These are phyloP conservation scores for Leccinum barrowsii DNA, from an alignment of 768 basidiomycete species.

Conservation along the genomic window DNA sequence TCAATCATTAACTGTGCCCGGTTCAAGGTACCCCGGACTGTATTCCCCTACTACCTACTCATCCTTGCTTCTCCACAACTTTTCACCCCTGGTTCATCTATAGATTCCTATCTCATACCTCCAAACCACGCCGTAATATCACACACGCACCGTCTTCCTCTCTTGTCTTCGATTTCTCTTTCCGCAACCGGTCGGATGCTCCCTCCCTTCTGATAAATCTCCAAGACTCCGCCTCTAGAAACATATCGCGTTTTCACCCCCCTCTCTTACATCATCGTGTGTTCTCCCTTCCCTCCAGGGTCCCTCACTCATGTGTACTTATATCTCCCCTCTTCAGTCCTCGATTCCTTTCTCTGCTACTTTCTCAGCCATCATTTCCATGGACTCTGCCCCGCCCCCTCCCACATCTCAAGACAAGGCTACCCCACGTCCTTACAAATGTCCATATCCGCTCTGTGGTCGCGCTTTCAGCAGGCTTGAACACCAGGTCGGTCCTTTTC, in stretches of 20 bases:
- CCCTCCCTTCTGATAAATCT: conserved; percentile 20
- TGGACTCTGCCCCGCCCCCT: conserved; percentile 19
- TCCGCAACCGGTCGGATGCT: conserved; percentile 19
- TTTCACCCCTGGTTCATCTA: conserved; percentile 18
- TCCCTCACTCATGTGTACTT: conserved; percentile 25
- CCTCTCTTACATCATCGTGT: conserved; percentile 19
- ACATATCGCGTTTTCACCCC: conserved; percentile 15
- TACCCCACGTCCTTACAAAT: conserved; percentile 85
- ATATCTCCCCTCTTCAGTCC: conserved; percentile 25
- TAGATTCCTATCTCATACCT: conserved; percentile 26
- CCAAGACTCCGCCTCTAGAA: conserved; percentile 13
- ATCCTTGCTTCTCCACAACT: conserved; percentile 17
- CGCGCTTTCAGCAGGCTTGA: conserved; percentile 96
- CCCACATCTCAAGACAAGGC: conserved; percentile 35
- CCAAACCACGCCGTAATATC: conserved; percentile 24
- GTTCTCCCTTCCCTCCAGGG: conserved; percentile 17
- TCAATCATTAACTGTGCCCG: conserved; percentile 24
- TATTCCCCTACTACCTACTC: conserved; percentile 15
- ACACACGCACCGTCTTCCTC: conserved; percentile 20
- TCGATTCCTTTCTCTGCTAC: conserved; percentile 11
- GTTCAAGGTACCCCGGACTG: conserved; percentile 29
- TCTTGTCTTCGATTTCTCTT: conserved; percentile 18
- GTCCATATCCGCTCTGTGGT: conserved; percentile 86
- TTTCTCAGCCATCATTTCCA: conserved; percentile 15
- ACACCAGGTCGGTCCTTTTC: conserved; percentile 68